Evolutionary conservation across 2,329 filamentous ascomycete species (phyloP).

Genomic region (Colletotrichum sp.): DNA sequence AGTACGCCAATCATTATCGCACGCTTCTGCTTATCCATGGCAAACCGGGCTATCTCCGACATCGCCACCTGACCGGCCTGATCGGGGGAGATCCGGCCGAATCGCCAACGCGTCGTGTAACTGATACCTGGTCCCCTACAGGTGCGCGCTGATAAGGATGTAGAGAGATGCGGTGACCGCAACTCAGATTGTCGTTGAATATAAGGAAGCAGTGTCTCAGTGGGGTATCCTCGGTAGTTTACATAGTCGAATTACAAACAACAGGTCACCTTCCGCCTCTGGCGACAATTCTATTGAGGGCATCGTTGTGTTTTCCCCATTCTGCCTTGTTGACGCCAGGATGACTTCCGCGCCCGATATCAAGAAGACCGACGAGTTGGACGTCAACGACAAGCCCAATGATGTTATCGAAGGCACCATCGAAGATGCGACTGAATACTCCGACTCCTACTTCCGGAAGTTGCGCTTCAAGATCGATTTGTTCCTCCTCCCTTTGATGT

Average conservation of each 20-base stretch:
- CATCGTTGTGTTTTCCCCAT: not conserved
- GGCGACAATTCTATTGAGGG: not conserved
- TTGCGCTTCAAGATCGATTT: constrained; percentile 35
- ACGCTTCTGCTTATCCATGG: not conserved
- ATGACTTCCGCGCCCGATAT: not conserved
- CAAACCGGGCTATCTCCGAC: not conserved
- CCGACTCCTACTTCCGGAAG: constrained; percentile 28
- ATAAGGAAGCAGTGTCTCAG: not conserved
- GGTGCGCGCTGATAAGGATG: not conserved
- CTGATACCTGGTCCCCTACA: not conserved
- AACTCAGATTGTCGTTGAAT: not conserved
- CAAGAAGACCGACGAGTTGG: not conserved
- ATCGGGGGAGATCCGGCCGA: not conserved
- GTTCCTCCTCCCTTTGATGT: constrained; percentile 34
- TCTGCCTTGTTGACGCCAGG: not conserved
- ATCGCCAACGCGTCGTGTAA: not conserved
- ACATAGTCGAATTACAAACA: not conserved
- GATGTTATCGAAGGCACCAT: constrained; percentile 1
- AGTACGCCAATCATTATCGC: not conserved
- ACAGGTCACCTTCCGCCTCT: not conserved
- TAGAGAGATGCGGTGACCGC: not conserved
- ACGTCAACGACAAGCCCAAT: not conserved
- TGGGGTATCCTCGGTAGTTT: not conserved
- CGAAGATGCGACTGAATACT: constrained; percentile 23
- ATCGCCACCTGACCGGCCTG: not conserved